Base-by-base conservation (phyloP, 1,284 basidiomycete genomes). In the Trichosporon inkin region DNA sequence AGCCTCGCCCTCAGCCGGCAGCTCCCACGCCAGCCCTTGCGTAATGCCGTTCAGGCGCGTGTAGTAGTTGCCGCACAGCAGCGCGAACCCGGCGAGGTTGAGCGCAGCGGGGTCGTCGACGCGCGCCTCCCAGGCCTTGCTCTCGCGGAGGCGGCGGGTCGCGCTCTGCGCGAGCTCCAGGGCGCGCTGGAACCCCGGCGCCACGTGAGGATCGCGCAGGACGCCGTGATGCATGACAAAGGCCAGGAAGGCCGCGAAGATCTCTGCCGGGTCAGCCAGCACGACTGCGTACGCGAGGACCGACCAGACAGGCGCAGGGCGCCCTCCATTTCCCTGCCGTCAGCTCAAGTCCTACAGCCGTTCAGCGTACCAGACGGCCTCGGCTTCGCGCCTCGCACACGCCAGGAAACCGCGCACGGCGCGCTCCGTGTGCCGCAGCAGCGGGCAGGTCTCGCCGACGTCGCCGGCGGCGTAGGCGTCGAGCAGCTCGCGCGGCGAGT, bases 321-420 rank as follows among this genome's bases (percentile, higher is more conserved):
- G 0, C 68, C 66, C 22, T 57, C 66, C 13, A 68, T 57, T 39
- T 72, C 67, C 73, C 75, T 76, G 49, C 7, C 10, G 52, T 71
- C 52, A 67, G 57, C 7, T 40, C 6, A n/a, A 5, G 8, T 10
- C 19, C 1, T 10, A 2, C 8, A n/a, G 8, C 1, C 6, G 1
- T 19, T 16, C 1, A 40, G 38, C 64, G 32, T 36, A 66, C 64
- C 62, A 63, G 3, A 57, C 38, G 2, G 55, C 53, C 3, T 72
- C 71, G 0, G 67, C 64, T 49, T 72, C 68, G 17, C 64, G 66
- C 11, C 71, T 58, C 3, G 70, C 71, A 2, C 72, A 61, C 19
- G 71, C 69, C n/a, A 77, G 62, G 40, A 74, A 67, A 2, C 72
- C 69, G 13, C 75, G 68, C 0, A 74, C 64, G n/a, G 67, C 58